phyloP scores from a whole-genome alignment of 2,329 filamentous ascomycete genomes.

The Fusarium staphyleae region DNA sequence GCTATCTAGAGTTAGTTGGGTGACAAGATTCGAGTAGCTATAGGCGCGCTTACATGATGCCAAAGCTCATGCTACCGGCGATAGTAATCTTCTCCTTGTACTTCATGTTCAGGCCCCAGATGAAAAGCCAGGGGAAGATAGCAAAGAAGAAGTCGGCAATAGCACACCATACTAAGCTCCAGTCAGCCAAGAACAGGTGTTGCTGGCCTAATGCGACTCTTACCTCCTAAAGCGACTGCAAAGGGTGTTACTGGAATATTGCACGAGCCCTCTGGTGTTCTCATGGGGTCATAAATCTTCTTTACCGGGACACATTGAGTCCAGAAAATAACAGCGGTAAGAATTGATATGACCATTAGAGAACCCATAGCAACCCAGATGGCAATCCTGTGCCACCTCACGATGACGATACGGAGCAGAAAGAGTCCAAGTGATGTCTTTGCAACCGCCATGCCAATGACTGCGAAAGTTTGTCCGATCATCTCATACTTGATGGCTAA shows the following conservation, averaged over 20 bases:
- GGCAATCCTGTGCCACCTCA: conserved; percentile 43
- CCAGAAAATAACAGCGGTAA: conserved; percentile 11
- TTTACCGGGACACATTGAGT: conserved; percentile 18
- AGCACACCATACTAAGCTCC: conserved; percentile 27
- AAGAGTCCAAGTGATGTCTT: conserved; percentile 50
- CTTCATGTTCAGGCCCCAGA: conserved; percentile 53
- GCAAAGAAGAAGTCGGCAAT: conserved; percentile 50
- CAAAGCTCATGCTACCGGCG: conserved; percentile 50
- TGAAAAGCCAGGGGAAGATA: conserved; percentile 51
- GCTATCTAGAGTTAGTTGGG: conserved; percentile 12
- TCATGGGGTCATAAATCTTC: conserved; percentile 18
- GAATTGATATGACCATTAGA: conserved; percentile 11
- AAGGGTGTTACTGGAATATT: conserved; percentile 13
- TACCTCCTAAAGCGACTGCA: conserved; percentile 24
- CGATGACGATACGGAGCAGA: conserved; percentile 46
- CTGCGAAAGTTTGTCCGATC: conserved; percentile 46
- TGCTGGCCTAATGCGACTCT: neutral
- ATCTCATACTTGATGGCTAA: conserved; percentile 41
- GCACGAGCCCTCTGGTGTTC: conserved; percentile 10
- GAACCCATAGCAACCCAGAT: conserved; percentile 43
- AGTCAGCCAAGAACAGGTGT: neutral
- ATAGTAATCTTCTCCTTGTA: conserved; percentile 52
- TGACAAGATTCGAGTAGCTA: accelerated
- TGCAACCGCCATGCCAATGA: conserved; percentile 49
- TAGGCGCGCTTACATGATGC: conserved; percentile 45